Conservation (phyloP, 1,284 basidiomycete genomes). For the Cryptococcus neoformans region DNA sequence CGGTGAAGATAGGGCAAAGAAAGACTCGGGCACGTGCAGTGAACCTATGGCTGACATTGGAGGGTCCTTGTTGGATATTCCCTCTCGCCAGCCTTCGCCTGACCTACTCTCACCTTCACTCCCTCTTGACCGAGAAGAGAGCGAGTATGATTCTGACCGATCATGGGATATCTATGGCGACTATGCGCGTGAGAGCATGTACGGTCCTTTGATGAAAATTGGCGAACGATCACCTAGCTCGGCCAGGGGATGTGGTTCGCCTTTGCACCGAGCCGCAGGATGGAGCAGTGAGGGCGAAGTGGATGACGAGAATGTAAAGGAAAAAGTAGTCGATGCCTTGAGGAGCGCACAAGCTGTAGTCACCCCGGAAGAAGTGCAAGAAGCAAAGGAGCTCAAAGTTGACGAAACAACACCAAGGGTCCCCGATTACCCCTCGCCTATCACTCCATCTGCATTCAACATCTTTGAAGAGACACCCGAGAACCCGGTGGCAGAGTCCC, state of each 20-base stretch:
- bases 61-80: conserved; percentile 32
- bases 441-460: not conserved
- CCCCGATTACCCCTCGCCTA: not conserved
- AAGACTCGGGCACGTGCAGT: conserved; percentile 13
- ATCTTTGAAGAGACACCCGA: not conserved
- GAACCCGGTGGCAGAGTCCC: not conserved
- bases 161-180: conserved; percentile 44
- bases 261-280: not conserved
- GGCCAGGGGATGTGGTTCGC: conserved; percentile 1
- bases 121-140: conserved; percentile 1
- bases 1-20: not conserved
- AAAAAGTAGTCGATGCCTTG: no score
- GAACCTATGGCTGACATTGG: conserved; percentile 32
- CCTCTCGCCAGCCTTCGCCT: not conserved
- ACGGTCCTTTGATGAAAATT: conserved; percentile 16
- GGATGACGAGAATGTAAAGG: not conserved
- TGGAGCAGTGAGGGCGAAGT: not conserved
- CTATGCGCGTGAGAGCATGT: conserved; percentile 41
- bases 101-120: not conserved
- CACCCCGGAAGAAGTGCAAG: no score
- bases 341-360: no score
- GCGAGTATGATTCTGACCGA: conserved; percentile 3
- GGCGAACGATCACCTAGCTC: conserved; percentile 6
- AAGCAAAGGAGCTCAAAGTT: not conserved
- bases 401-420: not conserved